These are phyloP conservation scores for Colletotrichum viniferum DNA, from an alignment of 2,329 filamentous ascomycete genomes.

Conservation along the genomic window DNA sequence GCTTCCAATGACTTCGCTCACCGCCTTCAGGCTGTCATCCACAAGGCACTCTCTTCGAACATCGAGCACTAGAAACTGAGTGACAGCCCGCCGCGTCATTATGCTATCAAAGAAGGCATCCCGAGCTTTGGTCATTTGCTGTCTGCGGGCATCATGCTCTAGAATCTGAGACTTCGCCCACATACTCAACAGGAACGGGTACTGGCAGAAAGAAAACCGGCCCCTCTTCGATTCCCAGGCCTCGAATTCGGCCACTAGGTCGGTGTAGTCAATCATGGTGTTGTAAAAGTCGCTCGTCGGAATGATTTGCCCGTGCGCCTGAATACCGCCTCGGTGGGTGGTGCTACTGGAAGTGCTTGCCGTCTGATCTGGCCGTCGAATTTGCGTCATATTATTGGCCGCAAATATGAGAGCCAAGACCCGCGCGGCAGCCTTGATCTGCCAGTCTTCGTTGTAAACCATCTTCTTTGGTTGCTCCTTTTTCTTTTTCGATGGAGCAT, in stretches of 20 bases:
- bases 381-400: conserved; percentile 68
- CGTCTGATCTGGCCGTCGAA: conserved; percentile 36
- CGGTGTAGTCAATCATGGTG: conserved; percentile 83
- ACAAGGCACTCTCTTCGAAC: conserved; percentile 86
- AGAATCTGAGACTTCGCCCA: conserved; percentile 91
- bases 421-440: conserved; percentile 79
- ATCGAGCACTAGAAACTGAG: conserved; percentile 77
- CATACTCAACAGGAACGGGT: conserved; percentile 89
- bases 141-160: conserved; percentile 83
- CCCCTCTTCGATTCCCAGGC: conserved; percentile 78
- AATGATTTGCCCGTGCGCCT: conserved; percentile 68
- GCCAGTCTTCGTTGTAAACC: conserved; percentile 85
- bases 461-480: conserved; percentile 61
- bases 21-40: conserved; percentile 83
- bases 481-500: conserved; percentile 54
- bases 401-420: conserved; percentile 82
- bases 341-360: conserved; percentile 10
- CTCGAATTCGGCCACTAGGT: conserved; percentile 85
- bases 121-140: conserved; percentile 87
- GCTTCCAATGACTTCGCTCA: conserved; percentile 83
- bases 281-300: conserved; percentile 89
- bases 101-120: conserved; percentile 93
- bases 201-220: conserved; percentile 89
- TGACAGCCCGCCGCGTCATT: conserved; percentile 73
- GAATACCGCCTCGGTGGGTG: conserved; percentile 44